Evolutionary conservation across 2,329 filamentous ascomycete genomes (phyloP).

Genomic region (Fusarium transvaalense): DNA sequence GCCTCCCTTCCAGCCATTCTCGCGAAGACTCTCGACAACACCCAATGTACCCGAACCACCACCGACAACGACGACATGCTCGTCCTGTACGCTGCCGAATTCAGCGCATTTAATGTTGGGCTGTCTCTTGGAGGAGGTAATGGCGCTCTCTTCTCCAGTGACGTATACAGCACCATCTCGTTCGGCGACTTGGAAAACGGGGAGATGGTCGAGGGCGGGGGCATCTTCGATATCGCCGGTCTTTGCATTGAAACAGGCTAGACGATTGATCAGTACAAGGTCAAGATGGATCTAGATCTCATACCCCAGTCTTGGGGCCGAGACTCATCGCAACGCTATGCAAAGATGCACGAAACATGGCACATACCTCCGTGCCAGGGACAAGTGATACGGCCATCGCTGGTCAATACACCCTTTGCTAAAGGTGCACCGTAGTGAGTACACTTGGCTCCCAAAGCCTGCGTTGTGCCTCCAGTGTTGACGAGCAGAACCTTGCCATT

Average conservation of each 20-base stretch:
- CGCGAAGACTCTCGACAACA: constrained; percentile 83
- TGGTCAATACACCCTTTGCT: constrained; percentile 84
- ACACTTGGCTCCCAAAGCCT: constrained; percentile 86
- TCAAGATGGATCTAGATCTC: neutral
- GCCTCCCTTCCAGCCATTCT: constrained; percentile 81
- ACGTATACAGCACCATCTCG: constrained; percentile 88
- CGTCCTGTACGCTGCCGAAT: constrained; percentile 59
- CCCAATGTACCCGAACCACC: constrained; percentile 88
- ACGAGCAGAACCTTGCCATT: constrained; percentile 87
- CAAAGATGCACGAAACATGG: neutral
- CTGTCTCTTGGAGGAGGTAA: constrained; percentile 81
- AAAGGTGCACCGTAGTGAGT: constrained; percentile 94
- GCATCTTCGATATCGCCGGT: constrained; percentile 97
- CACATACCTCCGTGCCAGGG: constrained; percentile 92
- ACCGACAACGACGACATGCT: constrained; percentile 86
- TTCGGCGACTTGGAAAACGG: constrained; percentile 83
- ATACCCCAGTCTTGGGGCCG: neutral
- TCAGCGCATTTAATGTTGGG: constrained; percentile 79
- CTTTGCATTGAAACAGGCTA: constrained; percentile 90
- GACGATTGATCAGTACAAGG: constrained; percentile 11
- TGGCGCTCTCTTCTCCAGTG: constrained; percentile 79
- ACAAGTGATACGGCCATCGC: constrained; percentile 86
- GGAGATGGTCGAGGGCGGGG: constrained; percentile 87
- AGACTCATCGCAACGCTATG: neutral
- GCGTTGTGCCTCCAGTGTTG: constrained; percentile 79